Evolutionary conservation across 805 yeast species (phyloP), one percentile per base, ranked within the genome.

Genomic region (Zygoascus bituminiphila): DNA sequence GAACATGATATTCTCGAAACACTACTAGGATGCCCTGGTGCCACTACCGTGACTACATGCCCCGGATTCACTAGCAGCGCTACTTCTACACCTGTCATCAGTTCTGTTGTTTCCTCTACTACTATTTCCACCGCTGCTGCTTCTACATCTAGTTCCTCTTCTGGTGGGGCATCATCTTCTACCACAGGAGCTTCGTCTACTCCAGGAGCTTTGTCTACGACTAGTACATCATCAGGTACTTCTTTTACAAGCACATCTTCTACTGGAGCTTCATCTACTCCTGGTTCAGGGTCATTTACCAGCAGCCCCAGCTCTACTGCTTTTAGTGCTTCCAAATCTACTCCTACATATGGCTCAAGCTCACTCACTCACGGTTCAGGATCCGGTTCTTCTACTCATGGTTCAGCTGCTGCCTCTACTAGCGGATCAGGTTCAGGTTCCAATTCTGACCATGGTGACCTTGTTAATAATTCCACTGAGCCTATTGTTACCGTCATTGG

Each of bases 1-100:
- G 33, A 15, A 4, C 7, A 29, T 12, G 33, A 29, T 29, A 29
- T 29, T 5, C 10, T 29, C 33, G 33, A 29, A 6, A 4, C 10
- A 15, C 33, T 29, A 2, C 4, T 29, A 12, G 33, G 33, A 29
- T 29, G 33, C 7, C 33, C 33, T 15, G 9, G 33, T 2, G 33
- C 33, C 33, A 29, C 10, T 12, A 29, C 33, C 3, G 3, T 29
- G 10, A 29, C 33, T 29, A 12, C 33, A 12, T 29, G 33, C 33
- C n/a, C 33, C n/a, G 33, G 33, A 12, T 29, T 12, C 7, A 42
- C 45, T 35, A 36, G 41, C 35, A 35, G 29, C 42, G 42, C 39
- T 38, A 25, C 35, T 38, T 40, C 42, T 38, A 39, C 40, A 38
- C 43, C 29, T 39, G 45, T 31, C 33, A 37, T 44, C 24, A 23